Evolutionary conservation across 108 stramenopile species (phyloP).

Genomic region (Pseudonitzschia multistriata): DNA sequence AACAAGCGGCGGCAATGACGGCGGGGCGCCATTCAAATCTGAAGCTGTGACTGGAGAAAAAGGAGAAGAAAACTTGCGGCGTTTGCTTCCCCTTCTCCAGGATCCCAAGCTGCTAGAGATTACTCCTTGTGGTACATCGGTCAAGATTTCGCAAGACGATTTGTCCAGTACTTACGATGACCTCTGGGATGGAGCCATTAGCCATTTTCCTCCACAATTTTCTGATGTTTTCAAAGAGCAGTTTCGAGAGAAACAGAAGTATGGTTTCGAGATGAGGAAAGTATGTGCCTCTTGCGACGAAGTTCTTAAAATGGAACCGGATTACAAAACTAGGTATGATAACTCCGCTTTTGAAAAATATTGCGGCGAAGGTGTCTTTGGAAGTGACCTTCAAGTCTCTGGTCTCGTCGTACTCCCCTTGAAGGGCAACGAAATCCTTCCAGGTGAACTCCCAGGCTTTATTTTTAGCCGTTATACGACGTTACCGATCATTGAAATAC

Average conservation of each 20-base stretch:
- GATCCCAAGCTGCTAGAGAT: neutral
- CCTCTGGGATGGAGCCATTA: neutral
- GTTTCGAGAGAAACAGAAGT: neutral
- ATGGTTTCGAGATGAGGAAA: neutral
- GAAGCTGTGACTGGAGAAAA: neutral
- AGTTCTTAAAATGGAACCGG: neutral
- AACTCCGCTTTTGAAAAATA: neutral
- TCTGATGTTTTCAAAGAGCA: neutral
- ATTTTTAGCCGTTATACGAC: neutral
- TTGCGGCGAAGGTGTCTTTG: conserved; percentile 1
- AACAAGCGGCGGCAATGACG: too few relatives aligned
- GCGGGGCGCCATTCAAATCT: too few relatives aligned
- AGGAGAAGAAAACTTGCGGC: neutral
- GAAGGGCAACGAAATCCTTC: neutral
- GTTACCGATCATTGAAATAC: neutral
- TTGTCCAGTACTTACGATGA: neutral
- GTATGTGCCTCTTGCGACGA: neutral
- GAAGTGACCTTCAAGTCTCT: neutral
- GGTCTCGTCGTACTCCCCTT: conserved; percentile 5
- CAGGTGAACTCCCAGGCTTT: neutral
- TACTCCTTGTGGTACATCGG: neutral
- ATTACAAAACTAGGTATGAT: neutral
- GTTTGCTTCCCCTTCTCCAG: neutral
- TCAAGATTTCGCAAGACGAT: neutral
- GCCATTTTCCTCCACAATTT: neutral